Conservation (phyloP, 257 asterid species). For the Verbascum thapsus region DNA sequence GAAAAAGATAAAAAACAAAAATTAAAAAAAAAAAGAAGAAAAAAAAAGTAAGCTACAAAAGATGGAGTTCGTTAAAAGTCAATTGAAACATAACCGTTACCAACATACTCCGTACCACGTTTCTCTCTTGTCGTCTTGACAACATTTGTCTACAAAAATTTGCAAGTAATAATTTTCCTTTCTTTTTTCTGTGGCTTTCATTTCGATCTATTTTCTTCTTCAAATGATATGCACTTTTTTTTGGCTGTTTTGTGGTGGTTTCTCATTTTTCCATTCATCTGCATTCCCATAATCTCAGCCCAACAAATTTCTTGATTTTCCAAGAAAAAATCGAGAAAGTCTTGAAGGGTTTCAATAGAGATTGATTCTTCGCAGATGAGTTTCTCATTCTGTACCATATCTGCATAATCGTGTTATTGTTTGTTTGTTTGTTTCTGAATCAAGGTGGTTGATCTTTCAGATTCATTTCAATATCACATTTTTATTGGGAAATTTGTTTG, state of each 20-base stretch:
- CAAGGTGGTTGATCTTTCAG: constrained; percentile 28
- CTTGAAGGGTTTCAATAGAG: constrained; percentile 57
- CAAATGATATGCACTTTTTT: constrained; percentile 16
- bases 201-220: constrained; percentile 35
- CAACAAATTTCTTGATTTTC: constrained; percentile 45
- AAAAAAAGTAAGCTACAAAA: no score
- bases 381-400: constrained; percentile 26
- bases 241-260: constrained; percentile 27
- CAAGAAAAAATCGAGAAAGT: constrained; percentile 38
- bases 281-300: constrained; percentile 38
- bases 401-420: constrained; percentile 26
- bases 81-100: no score
- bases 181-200: constrained; percentile 37
- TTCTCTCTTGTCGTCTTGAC: no score
- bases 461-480: constrained; percentile 15
- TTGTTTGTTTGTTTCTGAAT: constrained; percentile 27
- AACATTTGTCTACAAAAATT: neutral
- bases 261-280: constrained; percentile 38
- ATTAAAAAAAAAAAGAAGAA: no score
- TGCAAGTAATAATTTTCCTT: neutral
- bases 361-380: constrained; percentile 51
- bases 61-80: no score
- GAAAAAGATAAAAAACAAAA: no score
- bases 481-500: constrained; percentile 31
- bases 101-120: constrained; percentile 31